phyloP scores from a whole-genome alignment of 805 yeast species.

The Candida cerambycidarum region DNA sequence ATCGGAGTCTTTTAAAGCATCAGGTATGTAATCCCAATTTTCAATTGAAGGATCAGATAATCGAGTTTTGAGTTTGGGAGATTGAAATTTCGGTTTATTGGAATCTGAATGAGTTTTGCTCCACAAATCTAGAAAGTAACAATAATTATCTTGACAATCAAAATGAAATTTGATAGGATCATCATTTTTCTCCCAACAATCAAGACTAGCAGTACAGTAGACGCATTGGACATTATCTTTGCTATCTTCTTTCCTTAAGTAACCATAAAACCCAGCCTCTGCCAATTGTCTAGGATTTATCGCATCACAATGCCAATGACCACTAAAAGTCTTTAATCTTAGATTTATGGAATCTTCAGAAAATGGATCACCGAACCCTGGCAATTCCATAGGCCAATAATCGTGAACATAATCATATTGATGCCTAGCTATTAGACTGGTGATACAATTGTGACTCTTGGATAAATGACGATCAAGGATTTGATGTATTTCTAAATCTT shows the following conservation, averaged over 20 bases:
- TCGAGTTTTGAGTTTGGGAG: background rate
- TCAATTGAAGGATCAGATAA: background rate
- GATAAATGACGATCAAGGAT: conserved; percentile 7
- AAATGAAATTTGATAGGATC: conserved; percentile 61
- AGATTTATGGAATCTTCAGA: conserved; percentile 26
- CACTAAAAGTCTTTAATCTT: conserved; percentile 41
- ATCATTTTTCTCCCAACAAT: conserved; percentile 61
- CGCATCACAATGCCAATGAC: conserved; percentile 42
- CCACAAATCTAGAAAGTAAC: conserved; percentile 5
- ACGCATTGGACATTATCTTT: conserved; percentile 37
- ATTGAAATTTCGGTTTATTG: background rate
- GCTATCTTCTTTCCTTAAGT: conserved; percentile 25
- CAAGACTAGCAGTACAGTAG: conserved; percentile 27
- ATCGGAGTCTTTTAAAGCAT: conserved; percentile 1
- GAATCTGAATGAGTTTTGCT: background rate
- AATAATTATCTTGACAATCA: conserved; percentile 15
- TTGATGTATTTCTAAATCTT: conserved; percentile 1
- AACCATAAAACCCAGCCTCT: conserved; percentile 45
- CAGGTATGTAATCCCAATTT: background rate
- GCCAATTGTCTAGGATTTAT: conserved; percentile 43
- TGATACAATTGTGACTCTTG: conserved; percentile 3
- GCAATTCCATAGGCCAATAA: conserved; percentile 9
- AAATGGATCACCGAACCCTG: conserved; percentile 33
- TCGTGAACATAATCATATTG: conserved; percentile 6
- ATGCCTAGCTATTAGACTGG: conserved; percentile 3